Evolutionary conservation across 2,329 filamentous ascomycete genomes (phyloP), one percentile per base, ranked within the genome.

Genomic region (Hypoxylon sp.): DNA sequence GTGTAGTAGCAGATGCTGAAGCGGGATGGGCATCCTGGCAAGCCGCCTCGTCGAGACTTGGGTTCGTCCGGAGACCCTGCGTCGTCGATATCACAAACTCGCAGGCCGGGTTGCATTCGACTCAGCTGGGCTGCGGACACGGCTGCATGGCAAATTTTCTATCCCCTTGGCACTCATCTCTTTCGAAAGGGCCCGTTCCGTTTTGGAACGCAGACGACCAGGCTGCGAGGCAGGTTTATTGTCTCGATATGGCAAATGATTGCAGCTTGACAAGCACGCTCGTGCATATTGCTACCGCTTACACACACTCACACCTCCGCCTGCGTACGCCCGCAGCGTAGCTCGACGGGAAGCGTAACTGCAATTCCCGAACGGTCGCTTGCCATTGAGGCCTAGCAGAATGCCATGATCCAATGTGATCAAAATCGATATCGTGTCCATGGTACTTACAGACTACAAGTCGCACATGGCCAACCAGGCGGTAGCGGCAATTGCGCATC

Each of bases 131-230:
- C 46, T 35, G 46, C 24, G 40, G 49, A 43, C 18, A 48, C 17
- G 11, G 54, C 48, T 60, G 52, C 55, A 62, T 60, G 52, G 52
- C 31, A 57, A 61, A 35, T 43, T 38, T 51, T 55, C 40, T 52
- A 45, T 50, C 43, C 29, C 43, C 61, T 66, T 64, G 61, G 61
- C 63, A 40, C 57, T 58, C 55, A 55, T 62, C 61, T 64, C 61
- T 55, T 60, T 62, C 54, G 48, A 53, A 58, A 61, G 45, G 47
- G 33, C 43, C 54, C 58, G 37, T 58, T 50, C 61, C 43, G 38
- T 58, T 60, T 60, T 60, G 48, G 56, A 60, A 38, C 29, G 57
- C 3, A 40, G 52, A 57, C 24, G 47, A 58, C 51, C 55, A 62
- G 56, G 49, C 55, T 63, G n/a, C n/a, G 62, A 45, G 58, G 58